These are phyloP conservation scores for Peterozyma toletana DNA, from an alignment of 805 yeast species.

Conservation along the genomic window DNA sequence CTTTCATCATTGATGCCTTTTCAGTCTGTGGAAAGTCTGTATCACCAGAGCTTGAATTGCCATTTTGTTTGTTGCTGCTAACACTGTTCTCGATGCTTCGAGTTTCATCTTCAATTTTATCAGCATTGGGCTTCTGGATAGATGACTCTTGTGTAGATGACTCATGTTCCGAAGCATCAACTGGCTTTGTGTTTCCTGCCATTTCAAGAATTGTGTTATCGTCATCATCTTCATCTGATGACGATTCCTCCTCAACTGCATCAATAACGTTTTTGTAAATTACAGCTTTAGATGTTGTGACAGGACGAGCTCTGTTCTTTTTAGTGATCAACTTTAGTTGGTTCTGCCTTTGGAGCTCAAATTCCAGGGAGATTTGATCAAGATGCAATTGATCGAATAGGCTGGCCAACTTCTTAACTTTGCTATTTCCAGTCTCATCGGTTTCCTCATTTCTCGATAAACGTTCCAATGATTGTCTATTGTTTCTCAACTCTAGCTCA, in stretches of 20 bases:
- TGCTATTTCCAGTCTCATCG: conserved; percentile 18
- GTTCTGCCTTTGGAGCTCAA: conserved; percentile 77
- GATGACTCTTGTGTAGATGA: not conserved
- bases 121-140: not conserved
- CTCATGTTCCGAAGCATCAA: not conserved
- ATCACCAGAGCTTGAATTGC: not conserved
- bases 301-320: conserved; percentile 61
- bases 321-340: conserved; percentile 56
- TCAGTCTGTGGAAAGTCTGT: conserved; percentile 45
- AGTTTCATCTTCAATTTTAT: not conserved
- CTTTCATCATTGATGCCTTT: conserved; percentile 69
- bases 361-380: conserved; percentile 76
- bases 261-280: conserved; percentile 83
- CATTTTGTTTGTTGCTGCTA: not conserved
- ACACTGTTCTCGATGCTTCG: not conserved
- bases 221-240: conserved; percentile 24
- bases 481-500: conserved; percentile 2
- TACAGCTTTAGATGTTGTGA: conserved; percentile 72
- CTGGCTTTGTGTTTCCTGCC: not conserved
- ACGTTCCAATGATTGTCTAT: not conserved
- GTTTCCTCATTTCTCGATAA: not conserved
- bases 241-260: conserved; percentile 60
- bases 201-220: not conserved
- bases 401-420: conserved; percentile 59
- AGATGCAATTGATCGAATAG: conserved; percentile 71